Evolutionary conservation across 2,329 filamentous ascomycete species (phyloP), one percentile per base, ranked within the genome.

Genomic region (Fusarium coicis): DNA sequence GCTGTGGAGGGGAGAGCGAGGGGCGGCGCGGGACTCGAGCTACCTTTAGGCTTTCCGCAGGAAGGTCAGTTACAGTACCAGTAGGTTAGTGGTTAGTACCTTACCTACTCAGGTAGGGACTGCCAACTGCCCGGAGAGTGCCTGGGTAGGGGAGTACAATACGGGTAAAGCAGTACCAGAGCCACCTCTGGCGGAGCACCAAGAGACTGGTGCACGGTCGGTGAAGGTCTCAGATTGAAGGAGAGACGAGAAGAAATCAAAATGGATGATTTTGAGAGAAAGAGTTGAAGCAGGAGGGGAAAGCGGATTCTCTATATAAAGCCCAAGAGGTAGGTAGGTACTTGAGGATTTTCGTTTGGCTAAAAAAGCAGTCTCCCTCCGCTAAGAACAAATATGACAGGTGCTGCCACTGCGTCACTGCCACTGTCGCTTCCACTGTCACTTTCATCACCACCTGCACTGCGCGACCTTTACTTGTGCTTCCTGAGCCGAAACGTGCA

Each of bases 1-100:
- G 73, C 62, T 70, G 62, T 72, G 73, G 70, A 66, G 70, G 72
- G 72, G 72, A 61, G 59, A 70, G 59, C 62, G 73, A 68, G 73
- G 73, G 70, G 73, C 59, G 65, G 44, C 66, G 63, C 67, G 70
- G 63, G 63, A 69, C 70, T 65, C 64, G 56, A 63, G 62, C 59
- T 65, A 40, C 36, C 39, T 42, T n/a, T n/a, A n/a, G n/a, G n/a
- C n/a, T n/a, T 55, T 46, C 49, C 46, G 40, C 39, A 67, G 52
- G 39, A 43, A 59, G 42, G 59, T 47, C 37, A 49, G 32, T 58
- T 61, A 59, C 52, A 47, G 52, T 39, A 21, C 10, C 52, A 47
- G 52, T 39, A 21, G 18, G 36, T 37, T 44, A 58, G 46, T 39
- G 19, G 37, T 44, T 44, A 58, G 46, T n/a, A 32, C 46, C 28